Evolutionary conservation across 2,329 filamentous ascomycete species (phyloP), one percentile per base, ranked within the genome.

Genomic region (Lachnum nothofagi): DNA sequence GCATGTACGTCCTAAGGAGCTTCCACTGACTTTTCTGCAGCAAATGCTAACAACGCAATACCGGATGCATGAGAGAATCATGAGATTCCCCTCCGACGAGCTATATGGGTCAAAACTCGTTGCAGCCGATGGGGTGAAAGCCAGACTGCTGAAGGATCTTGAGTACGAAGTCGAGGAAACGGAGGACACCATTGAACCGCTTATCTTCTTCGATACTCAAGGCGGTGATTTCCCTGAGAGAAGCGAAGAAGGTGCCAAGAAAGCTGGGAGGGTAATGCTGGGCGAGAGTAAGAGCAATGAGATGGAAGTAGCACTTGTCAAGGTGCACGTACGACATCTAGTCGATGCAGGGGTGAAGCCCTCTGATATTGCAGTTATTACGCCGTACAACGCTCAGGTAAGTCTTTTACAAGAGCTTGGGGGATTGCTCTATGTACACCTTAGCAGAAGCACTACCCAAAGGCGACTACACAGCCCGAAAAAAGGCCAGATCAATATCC

Each of bases 41-140:
- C 78, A 87, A 44, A 95, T 97, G 88, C 79, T 98, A 20, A 97
- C 89, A 3, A 95, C 86, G 4, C 93, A 98, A 70, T 98, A 98
- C 67, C 89, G 93, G 31, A 98, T 98, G 93, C 90, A 98, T 65
- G 86, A 95, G 63, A 82, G 76, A 46, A 97, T 98, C 61, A 97
- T 97, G 91, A 78, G 82, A 5, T 98, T 96, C 62, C 91, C 93
- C 0, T 96, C 91, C 0, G 79, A 87, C 53, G 84, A 91, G 64
- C 75, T 97, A 9, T 98, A 98, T 69, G 88, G 88, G 52, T 80
- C 79, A 2, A 84, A 85, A 60, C 78, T 98, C 1, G 72, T 91
- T 2, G 91, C 93, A 0, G 90, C 86, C 1, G 87, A 91, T 4
- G 73, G 75, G 0, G 93, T 97, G 53, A 86, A 85, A 65, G 71